phyloP scores from a whole-genome alignment of 352 stramenopile genomes.

The Pythium graminicola region DNA sequence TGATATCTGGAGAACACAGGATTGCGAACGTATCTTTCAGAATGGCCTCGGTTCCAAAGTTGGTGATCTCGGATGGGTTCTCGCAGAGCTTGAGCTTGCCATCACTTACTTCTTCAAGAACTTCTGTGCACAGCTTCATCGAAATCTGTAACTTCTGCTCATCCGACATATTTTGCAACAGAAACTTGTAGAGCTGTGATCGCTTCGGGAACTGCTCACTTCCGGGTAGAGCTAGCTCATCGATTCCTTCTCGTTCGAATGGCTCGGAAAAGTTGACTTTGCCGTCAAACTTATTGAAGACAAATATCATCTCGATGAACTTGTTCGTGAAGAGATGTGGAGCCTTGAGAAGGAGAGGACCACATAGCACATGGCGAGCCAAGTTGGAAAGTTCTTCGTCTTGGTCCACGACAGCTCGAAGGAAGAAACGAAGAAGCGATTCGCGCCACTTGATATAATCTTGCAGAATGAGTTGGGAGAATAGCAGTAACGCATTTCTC shows the following conservation, averaged over 20 bases:
- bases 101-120: conserved; percentile 89
- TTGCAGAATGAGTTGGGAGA: conserved; percentile 95
- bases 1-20: conserved; percentile 83
- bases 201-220: conserved; percentile 59
- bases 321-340: conserved; percentile 94
- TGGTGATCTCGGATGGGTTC: conserved; percentile 70
- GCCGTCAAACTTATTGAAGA: conserved; percentile 87
- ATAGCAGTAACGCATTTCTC: conserved; percentile 92
- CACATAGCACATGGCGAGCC: conserved; percentile 90
- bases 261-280: conserved; percentile 57
- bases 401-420: conserved; percentile 92
- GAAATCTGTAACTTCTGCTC: conserved; percentile 96
- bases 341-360: conserved; percentile 87
- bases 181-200: conserved; percentile 90
- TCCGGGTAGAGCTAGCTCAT: conserved; percentile 54
- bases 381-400: conserved; percentile 90
- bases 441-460: conserved; percentile 99
- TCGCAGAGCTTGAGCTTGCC: conserved; percentile 61
- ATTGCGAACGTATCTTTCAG: conserved; percentile 84
- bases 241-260: conserved; percentile 59
- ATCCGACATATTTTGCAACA: conserved; percentile 93
- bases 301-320: conserved; percentile 96
- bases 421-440: conserved; percentile 93
- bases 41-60: conserved; percentile 85
- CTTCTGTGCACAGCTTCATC: conserved; percentile 91